phyloP scores from a whole-genome alignment of 495 filamentous ascomycete species.

The Cladorrhinum samala region DNA sequence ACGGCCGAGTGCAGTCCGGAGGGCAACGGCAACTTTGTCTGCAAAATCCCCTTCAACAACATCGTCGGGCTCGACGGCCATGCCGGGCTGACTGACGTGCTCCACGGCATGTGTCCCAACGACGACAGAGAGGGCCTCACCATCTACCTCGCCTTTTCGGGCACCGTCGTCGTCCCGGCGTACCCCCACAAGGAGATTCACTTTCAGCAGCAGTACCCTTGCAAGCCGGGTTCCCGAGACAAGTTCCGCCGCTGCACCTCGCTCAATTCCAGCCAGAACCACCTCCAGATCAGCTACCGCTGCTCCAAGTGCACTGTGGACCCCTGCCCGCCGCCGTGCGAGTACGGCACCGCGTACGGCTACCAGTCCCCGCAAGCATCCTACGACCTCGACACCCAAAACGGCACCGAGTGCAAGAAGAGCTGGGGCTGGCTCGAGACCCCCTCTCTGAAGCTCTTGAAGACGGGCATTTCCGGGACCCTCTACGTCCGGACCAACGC shows the following conservation, averaged over 20 bases:
- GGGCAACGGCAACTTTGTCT: neutral
- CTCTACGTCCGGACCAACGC: neutral
- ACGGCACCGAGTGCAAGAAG: neutral
- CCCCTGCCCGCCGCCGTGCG: neutral
- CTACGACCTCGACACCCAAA: neutral
- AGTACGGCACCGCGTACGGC: neutral
- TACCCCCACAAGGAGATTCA: neutral
- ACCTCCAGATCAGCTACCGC: neutral
- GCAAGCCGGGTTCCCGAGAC: neutral
- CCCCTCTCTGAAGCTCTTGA: neutral
- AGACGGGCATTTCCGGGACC: neutral
- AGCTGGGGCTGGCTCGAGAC: constrained; percentile 2
- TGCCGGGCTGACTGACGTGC: neutral
- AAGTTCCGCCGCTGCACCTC: neutral
- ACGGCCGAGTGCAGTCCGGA: neutral
- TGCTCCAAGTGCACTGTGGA: neutral
- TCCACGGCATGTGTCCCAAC: constrained; percentile 1
- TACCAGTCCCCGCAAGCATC: neutral
- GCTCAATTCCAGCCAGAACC: neutral
- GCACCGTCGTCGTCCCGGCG: neutral
- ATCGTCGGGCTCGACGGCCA: neutral
- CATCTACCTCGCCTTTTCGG: neutral
- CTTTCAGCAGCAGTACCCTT: constrained; percentile 1
- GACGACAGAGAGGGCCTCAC: neutral
- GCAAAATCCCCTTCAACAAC: neutral